These are phyloP conservation scores for Ophiostoma ulmi DNA, from an alignment of 2,329 filamentous ascomycete species.

Conservation along the genomic window DNA sequence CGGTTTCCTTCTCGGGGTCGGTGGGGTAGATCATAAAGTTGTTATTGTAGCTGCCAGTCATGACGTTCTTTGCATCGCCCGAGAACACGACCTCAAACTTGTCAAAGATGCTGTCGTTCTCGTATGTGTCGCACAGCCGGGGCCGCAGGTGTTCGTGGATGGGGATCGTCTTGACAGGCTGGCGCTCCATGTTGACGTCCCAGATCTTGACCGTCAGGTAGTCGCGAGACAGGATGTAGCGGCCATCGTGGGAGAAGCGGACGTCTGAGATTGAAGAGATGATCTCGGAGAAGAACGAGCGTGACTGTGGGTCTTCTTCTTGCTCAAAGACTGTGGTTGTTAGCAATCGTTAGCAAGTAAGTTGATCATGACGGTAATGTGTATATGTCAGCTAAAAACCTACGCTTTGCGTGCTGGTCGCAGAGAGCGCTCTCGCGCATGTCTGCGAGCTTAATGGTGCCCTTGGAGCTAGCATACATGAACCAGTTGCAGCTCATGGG, in stretches of 20 bases:
- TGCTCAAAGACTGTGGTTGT: slow-evolving; percentile 79
- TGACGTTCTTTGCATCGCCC: slow-evolving; percentile 95
- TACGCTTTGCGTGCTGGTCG: slow-evolving; percentile 93
- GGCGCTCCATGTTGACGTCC: slow-evolving; percentile 99
- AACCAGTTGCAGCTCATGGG: slow-evolving; percentile 98
- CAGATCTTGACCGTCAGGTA: slow-evolving; percentile 99
- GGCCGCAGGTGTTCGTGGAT: slow-evolving; percentile 96
- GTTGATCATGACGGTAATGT: background rate
- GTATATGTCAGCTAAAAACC: slow-evolving; percentile 34
- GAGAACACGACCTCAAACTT: slow-evolving; percentile 99
- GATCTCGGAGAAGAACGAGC: slow-evolving; percentile 99
- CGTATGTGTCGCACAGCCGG: slow-evolving; percentile 93
- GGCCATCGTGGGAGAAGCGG: slow-evolving; percentile 90
- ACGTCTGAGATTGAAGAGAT: slow-evolving; percentile 99
- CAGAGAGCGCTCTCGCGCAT: slow-evolving; percentile 97
- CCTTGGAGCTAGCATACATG: slow-evolving; percentile 99
- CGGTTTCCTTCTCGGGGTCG: slow-evolving; percentile 90
- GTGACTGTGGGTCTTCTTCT: slow-evolving; percentile 93
- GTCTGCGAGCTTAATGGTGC: slow-evolving; percentile 96
- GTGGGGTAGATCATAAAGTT: slow-evolving; percentile 99
- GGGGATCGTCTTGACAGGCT: slow-evolving; percentile 96
- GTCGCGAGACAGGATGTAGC: slow-evolving; percentile 95
- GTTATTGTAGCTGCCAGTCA: slow-evolving; percentile 99
- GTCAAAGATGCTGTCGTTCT: slow-evolving; percentile 99
- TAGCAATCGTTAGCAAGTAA: too few relatives aligned